These are phyloP conservation scores for Podila epigama DNA, from an alignment of 192 early-diverging fungal genomes.

Conservation along the genomic window DNA sequence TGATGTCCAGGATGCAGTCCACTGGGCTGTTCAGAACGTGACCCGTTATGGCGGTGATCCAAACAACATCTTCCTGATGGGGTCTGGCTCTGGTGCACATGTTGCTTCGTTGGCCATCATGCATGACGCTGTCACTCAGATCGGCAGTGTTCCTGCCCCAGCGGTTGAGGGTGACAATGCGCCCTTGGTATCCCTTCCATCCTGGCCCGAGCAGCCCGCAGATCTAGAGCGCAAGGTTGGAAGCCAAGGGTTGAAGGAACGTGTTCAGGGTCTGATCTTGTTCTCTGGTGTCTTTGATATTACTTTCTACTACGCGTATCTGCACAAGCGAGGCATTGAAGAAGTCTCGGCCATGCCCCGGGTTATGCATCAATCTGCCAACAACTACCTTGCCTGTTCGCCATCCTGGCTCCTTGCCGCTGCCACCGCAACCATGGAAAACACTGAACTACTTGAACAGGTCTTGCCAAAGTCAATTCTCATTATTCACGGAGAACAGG, in stretches of 20 bases:
- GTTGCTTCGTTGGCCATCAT: conserved; percentile 50
- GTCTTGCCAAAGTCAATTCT: conserved; percentile 41
- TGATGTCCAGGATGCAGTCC: conserved; percentile 50
- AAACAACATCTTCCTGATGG: conserved; percentile 51
- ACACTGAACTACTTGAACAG: conserved; percentile 36
- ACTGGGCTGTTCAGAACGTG: conserved; percentile 42
- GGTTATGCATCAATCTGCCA: conserved; percentile 46
- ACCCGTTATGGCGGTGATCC: conserved; percentile 51
- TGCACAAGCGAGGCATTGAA: conserved; percentile 52
- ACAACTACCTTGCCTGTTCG: conserved; percentile 45
- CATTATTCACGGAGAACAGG: conserved; percentile 41
- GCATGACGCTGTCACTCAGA: conserved; percentile 46
- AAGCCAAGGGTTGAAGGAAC: conserved; percentile 15
- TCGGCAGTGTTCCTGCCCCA: conserved; percentile 25
- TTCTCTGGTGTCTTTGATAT: conserved; percentile 56
- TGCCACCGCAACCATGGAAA: conserved; percentile 17
- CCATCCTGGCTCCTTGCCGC: conserved; percentile 39
- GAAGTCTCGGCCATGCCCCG: conserved; percentile 49
- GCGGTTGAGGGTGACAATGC: conserved; percentile 16
- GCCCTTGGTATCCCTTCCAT: conserved; percentile 19
- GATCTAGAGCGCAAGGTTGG: conserved; percentile 40
- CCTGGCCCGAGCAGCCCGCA: conserved; percentile 47
- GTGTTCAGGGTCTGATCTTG: conserved; percentile 38
- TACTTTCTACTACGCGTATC: conserved; percentile 54
- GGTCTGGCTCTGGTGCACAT: conserved; percentile 47